Evolutionary conservation across 148 eudicot genomes (phyloP), one percentile per base, ranked within the genome.

Genomic region (Pharnaceum exiguum): DNA sequence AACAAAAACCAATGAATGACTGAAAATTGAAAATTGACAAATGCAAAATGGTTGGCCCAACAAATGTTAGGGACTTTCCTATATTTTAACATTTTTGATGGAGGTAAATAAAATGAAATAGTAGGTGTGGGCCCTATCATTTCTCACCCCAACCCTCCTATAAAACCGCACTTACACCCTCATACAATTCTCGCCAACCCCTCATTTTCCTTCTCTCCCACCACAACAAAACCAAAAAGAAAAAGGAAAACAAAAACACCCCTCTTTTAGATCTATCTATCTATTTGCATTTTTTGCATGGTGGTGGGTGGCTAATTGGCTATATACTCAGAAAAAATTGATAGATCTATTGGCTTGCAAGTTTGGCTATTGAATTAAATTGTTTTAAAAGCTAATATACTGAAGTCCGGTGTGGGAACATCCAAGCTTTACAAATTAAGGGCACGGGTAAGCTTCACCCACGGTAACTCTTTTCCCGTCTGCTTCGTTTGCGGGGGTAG

Each of bases 401-500:
- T 89, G 87, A 86, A 72, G 67, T 83, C n/a, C 77, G 86, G 71
- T 47, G 95, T 86, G 88, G 90, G 86, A 77, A 81, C 59, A 71
- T 60, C 28, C 21, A 51, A 13, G 62, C 55, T 53, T 21, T 25
- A 16, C 17, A 63, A 3, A 57, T 10, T 5, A 30, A 15, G 51
- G 4, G 45, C 9, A 23, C 23, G 46, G 39, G 15, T 22, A 22
- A n/a, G n/a, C n/a, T 57, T 38, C 11, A 26, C 28, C 70, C 30
- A 37, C 62, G 33, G 26, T 43, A 50, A 25, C 13, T 47, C 18
- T 10, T 5, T 32, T 66, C 10, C 57, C 80, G 30, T 76, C 69
- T 87, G 96, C 82, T 80, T 74, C 90, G 62, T 80, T 85, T 87
- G 96, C 75, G 96, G 97, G 97, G 97, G 90, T 82, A 78, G 89